Evolutionary conservation across 179 eudicot species (phyloP).

Genomic region (Drosera spatulata): DNA sequence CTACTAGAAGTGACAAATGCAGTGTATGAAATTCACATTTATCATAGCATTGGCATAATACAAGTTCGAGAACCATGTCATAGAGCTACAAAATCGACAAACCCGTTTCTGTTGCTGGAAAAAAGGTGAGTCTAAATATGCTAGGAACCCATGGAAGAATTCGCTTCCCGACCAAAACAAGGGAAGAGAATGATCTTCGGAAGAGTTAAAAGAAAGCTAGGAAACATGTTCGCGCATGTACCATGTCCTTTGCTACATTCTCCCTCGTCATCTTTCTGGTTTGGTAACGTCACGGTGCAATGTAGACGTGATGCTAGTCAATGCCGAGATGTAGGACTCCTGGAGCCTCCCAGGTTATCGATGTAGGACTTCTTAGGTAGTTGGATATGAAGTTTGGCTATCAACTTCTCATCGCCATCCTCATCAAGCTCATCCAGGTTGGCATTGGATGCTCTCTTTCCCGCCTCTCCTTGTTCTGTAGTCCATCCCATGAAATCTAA

Average conservation of each 20-base stretch:
- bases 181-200: conserved; percentile 6
- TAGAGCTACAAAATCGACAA: conserved; percentile 1
- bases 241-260: conserved; percentile 7
- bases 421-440: conserved; percentile 13
- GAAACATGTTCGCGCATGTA: conserved; percentile 11
- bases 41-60: no score
- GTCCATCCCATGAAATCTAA: conserved; percentile 67
- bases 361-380: conserved; percentile 48
- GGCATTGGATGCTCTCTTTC: conserved; percentile 10
- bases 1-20: no score
- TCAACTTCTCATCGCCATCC: conserved; percentile 14
- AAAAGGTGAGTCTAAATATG: not conserved
- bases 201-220: conserved; percentile 5
- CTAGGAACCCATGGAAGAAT: conserved; percentile 18
- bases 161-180: conserved; percentile 18
- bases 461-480: conserved; percentile 21
- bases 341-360: conserved; percentile 43
- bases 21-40: no score
- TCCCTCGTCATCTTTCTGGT: conserved; percentile 10
- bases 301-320: conserved; percentile 6
- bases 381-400: conserved; percentile 23
- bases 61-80: no score
- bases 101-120: not conserved
- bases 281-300: conserved; percentile 7
- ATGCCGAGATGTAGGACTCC: conserved; percentile 76